phyloP scores from a whole-genome alignment of 768 basidiomycete genomes.

The Russula compacta region DNA sequence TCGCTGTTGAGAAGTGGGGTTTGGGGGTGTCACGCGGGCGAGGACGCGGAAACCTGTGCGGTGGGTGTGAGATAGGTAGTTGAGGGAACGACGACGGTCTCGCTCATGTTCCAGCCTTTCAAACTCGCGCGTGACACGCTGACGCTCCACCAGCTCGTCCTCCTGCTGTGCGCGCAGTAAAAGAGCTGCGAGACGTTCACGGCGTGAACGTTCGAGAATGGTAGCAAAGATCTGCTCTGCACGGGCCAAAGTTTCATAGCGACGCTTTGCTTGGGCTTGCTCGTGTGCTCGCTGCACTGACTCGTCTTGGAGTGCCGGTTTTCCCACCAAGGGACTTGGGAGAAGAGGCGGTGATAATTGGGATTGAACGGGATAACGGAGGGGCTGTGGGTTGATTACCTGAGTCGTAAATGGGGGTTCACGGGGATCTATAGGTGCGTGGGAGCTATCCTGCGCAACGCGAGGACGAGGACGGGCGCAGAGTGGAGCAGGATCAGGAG shows the following conservation, averaged over 20 bases:
- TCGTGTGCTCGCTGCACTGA: not conserved
- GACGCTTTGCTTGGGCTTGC: conserved; percentile 7
- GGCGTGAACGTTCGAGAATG: conserved; percentile 15
- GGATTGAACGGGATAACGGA: conserved; percentile 2
- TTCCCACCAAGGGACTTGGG: not conserved
- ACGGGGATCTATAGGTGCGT: conserved; percentile 15
- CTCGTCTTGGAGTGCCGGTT: not conserved
- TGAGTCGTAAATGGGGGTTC: not conserved
- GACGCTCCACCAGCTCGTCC: conserved; percentile 8
- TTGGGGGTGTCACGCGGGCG: not conserved
- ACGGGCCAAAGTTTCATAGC: conserved; percentile 12
- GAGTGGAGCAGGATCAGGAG: conserved; percentile 13
- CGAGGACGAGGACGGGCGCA: not conserved
- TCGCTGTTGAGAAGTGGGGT: not conserved
- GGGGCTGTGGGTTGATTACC: not conserved
- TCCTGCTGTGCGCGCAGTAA: conserved; percentile 8
- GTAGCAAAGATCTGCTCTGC: conserved; percentile 11
- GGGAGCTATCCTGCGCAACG: not conserved
- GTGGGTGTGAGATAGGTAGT: not conserved
- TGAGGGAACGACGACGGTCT: not conserved
- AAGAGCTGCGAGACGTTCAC: conserved; percentile 5
- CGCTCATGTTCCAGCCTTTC: conserved; percentile 11
- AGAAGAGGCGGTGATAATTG: not conserved
- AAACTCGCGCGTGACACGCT: conserved; percentile 4
- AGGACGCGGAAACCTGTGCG: conserved; percentile 5